Base-by-base conservation (phyloP, 202 grass and related monocot genomes). In the Schoenoplectus triqueter region DNA sequence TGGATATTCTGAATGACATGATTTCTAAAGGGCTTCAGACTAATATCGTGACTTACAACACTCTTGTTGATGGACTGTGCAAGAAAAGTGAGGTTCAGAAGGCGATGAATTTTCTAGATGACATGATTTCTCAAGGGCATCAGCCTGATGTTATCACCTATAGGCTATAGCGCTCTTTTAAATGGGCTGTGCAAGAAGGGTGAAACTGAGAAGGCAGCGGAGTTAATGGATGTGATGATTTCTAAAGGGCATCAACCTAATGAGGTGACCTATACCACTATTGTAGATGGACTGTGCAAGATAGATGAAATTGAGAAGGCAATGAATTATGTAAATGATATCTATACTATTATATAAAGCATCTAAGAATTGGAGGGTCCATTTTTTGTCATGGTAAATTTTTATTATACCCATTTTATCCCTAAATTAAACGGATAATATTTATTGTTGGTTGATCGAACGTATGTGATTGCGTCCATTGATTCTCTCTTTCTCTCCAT, bases 241-340 rank as follows among this genome's bases (percentile, higher is more conserved):
- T 68, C 65, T 42, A 42, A 41, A 69, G 39, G 65, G 22, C 65
- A 42, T 42, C 65, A 14, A 0, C 65, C 65, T 68, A 68, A 68
- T 42, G 31, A 42, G 4, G 65, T 68, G 31, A 68, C 65, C 65
- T 68, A 68, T 68, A 68, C 2, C 31, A 68, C 31, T 42, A 22
- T 68, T 68, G 44, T 69, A 42, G 10, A 69, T 69, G 66, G 66
- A 3, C 10, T 69, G 21, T 69, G 66, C 39, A 69, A 44, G 66
- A 69, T 4, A 39, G 66, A 39, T 69, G 4, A 41, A 42, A 69
- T 42, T 69, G 10, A 69, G 0, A 41, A 69, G 66, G 66, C 66
- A 42, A 39, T n/a, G 11, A 22, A 15, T 15, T 0, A 44, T 69
- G 3, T 44, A 6, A 4, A 42, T 69, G 4, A 42, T 4, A 69